Percentiles rank a stretch among this genome's conserved stretches.
Conservation (phyloP, 2,329 filamentous ascomycete genomes). For the Acrodontium crateriforme region DNA sequence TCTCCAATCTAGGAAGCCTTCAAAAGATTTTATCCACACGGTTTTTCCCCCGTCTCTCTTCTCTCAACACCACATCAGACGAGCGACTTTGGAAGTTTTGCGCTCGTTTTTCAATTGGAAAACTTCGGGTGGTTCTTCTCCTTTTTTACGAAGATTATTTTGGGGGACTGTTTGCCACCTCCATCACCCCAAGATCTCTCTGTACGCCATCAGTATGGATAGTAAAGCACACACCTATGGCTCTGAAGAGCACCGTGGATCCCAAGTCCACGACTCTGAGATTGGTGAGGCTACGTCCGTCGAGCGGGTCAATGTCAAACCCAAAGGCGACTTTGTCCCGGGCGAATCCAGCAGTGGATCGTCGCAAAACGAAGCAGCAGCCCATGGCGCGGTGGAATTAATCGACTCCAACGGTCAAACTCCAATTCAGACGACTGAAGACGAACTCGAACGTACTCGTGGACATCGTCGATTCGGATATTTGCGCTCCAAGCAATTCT, state of each 20-base stretch:
- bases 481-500: conserved; percentile 75
- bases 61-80: too few relatives aligned
- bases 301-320: conserved; percentile 19
- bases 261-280: conserved; percentile 4
- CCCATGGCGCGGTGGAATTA: conserved; percentile 26
- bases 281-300: conserved; percentile 6
- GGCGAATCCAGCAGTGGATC: conserved; percentile 10
- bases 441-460: conserved; percentile 27
- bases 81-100: conserved; percentile 47
- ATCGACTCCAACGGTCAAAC: conserved; percentile 14
- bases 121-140: conserved; percentile 25
- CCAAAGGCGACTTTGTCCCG: conserved; percentile 16
- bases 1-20: too few relatives aligned
- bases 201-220: too few relatives aligned
- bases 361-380: conserved; percentile 5
- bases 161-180: too few relatives aligned
- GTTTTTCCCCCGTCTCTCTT: too few relatives aligned
- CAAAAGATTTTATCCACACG: too few relatives aligned
- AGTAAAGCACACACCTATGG: too few relatives aligned
- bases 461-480: conserved; percentile 48
- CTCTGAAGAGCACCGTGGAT: conserved; percentile 5
- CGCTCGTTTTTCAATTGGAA: conserved; percentile 35
- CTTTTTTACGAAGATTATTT: too few relatives aligned
- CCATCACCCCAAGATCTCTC: too few relatives aligned
- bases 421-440: conserved; percentile 25